phyloP scores from a whole-genome alignment of 805 yeast genomes.

The Monosporozyma siamensis region DNA sequence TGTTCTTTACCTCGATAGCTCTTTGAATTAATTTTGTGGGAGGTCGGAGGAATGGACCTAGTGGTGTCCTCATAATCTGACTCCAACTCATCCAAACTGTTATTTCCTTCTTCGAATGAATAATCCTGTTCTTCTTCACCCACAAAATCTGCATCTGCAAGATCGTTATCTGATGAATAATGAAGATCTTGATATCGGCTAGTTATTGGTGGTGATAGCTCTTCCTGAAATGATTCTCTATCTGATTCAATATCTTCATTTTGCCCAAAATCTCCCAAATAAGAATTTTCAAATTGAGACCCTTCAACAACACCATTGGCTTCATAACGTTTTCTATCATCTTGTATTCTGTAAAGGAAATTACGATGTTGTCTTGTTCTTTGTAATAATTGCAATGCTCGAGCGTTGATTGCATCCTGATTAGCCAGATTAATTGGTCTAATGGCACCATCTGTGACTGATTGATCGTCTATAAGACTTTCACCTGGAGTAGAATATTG shows the following conservation, averaged over 20 bases:
- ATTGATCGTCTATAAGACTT: neutral
- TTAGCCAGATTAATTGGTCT: constrained; percentile 15
- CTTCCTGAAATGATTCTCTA: neutral
- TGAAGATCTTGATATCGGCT: neutral
- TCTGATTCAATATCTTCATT: neutral
- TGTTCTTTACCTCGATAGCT: neutral
- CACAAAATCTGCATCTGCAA: neutral
- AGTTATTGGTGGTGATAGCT: neutral
- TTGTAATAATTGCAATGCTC: constrained; percentile 24
- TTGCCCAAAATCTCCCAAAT: neutral
- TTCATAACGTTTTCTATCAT: constrained; percentile 11
- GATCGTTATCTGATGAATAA: neutral
- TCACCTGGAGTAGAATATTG: neutral
- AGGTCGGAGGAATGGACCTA: too few species aligned
- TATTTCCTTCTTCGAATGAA: neutral
- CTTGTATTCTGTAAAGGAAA: constrained; percentile 9
- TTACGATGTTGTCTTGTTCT: constrained; percentile 25
- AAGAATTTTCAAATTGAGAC: neutral
- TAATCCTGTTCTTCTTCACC: neutral
- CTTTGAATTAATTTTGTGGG: neutral
- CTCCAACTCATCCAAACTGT: neutral
- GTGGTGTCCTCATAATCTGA: too few species aligned
- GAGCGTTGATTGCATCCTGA: constrained; percentile 22
- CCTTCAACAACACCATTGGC: neutral
- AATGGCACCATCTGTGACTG: neutral